A percentile compares a stretch with the other conserved stretches of the same genome.
Conservation (phyloP, 805 yeast species). For the Ogataea pignaliae region DNA sequence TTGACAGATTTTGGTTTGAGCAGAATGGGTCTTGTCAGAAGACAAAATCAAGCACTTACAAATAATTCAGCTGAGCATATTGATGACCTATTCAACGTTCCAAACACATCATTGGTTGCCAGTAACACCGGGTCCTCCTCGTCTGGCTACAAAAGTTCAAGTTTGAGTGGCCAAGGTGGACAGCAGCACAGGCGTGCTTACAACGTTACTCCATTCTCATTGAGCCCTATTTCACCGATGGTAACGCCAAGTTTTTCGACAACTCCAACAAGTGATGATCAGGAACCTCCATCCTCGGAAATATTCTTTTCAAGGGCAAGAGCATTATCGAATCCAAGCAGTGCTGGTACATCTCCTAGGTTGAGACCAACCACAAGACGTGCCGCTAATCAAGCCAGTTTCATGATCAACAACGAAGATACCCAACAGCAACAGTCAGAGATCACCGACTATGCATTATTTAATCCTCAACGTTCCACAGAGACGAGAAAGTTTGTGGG, state of each 20-base stretch:
- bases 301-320: slow-evolving; percentile 7
- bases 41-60: slow-evolving; percentile 48
- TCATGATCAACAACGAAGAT: slow-evolving; percentile 49
- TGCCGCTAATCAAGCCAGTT: slow-evolving; percentile 53
- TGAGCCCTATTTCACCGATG: slow-evolving; percentile 22
- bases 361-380: slow-evolving; percentile 44
- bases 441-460: slow-evolving; percentile 52
- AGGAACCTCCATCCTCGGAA: slow-evolving; percentile 6
- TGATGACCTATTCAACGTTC: slow-evolving; percentile 19
- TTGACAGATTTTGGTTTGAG: slow-evolving; percentile 94
- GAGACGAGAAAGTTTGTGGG: slow-evolving; percentile 77
- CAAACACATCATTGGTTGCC: slow-evolving; percentile 11
- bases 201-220: slow-evolving; percentile 25
- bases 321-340: slow-evolving; percentile 34
- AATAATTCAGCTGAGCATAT: slow-evolving; percentile 2
- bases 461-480: slow-evolving; percentile 53
- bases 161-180: slow-evolving; percentile 1
- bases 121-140: neutral
- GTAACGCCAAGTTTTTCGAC: slow-evolving; percentile 16
- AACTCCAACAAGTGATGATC: slow-evolving; percentile 12
- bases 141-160: neutral
- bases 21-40: slow-evolving; percentile 78
- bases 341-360: slow-evolving; percentile 41
- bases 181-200: slow-evolving; percentile 5
- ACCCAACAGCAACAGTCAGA: slow-evolving; percentile 14